phyloP scores from a whole-genome alignment of 2,329 filamentous ascomycete species.

The Ascomycota sp. region DNA sequence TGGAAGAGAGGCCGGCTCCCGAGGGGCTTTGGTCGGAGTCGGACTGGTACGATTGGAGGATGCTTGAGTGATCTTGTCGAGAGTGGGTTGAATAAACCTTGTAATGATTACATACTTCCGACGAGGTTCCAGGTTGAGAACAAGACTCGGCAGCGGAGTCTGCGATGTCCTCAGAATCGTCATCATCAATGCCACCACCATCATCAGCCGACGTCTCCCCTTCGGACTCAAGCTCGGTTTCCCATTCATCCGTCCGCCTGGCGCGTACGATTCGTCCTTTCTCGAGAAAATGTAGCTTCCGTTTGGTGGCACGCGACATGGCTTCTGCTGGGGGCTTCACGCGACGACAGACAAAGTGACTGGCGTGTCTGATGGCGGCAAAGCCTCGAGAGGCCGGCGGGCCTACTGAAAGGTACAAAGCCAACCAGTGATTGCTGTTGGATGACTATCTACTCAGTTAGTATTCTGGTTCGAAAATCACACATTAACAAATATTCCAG shows the following conservation, averaged over 20 bases:
- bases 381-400: background rate
- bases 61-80: background rate
- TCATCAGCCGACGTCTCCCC: slow-evolving; percentile 8
- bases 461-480: no score
- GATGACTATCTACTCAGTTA: no score
- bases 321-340: background rate
- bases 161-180: slow-evolving; percentile 11
- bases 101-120: slow-evolving; percentile 8
- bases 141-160: slow-evolving; percentile 7
- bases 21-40: slow-evolving; percentile 12
- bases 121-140: slow-evolving; percentile 4
- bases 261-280: slow-evolving; percentile 23
- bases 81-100: slow-evolving; percentile 2
- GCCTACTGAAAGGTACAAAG: no score
- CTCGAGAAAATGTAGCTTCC: slow-evolving; percentile 17
- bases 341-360: no score
- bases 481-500: no score
- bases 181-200: slow-evolving; percentile 7
- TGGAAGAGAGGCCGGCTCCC: slow-evolving; percentile 28
- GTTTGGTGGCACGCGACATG: slow-evolving; percentile 12
- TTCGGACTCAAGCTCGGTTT: slow-evolving; percentile 13
- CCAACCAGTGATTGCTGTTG: no score
- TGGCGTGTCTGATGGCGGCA: background rate
- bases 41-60: slow-evolving; percentile 6
- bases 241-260: slow-evolving; percentile 22